phyloP scores from a whole-genome alignment of 2,329 filamentous ascomycete genomes.

The Penicillium sp. region DNA sequence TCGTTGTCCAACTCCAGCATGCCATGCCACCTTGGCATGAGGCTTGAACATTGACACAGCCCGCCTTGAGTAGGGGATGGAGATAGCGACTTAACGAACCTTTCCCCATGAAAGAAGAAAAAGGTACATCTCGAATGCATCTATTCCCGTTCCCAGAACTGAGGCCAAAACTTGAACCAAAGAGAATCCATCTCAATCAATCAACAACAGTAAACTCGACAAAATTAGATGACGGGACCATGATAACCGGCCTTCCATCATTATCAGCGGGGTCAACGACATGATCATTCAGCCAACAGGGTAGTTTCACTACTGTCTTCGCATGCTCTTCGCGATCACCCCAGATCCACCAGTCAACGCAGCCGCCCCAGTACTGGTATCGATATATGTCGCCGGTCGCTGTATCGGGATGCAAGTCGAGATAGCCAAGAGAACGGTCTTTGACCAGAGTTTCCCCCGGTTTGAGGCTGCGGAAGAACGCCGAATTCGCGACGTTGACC shows the following conservation, averaged over 20 bases:
- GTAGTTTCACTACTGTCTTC: constrained; percentile 8
- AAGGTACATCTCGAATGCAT: too few relatives aligned
- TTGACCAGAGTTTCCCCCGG: neutral
- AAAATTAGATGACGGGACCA: neutral
- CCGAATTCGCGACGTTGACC: neutral
- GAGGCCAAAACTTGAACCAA: neutral
- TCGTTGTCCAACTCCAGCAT: too few relatives aligned
- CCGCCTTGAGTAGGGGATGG: too few relatives aligned
- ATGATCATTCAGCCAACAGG: constrained; percentile 7
- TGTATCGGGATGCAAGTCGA: neutral
- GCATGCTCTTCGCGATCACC: constrained; percentile 6
- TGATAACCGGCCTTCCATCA: constrained; percentile 7
- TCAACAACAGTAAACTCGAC: neutral
- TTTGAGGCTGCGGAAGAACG: neutral
- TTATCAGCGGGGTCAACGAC: constrained; percentile 10
- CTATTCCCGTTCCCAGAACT: too few relatives aligned
- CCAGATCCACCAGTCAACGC: constrained; percentile 9
- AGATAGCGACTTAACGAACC: too few relatives aligned
- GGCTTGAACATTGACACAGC: too few relatives aligned
- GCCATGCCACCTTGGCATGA: too few relatives aligned
- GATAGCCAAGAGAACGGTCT: neutral
- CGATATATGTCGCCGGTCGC: constrained; percentile 9
- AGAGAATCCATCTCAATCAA: neutral
- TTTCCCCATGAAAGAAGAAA: too few relatives aligned
- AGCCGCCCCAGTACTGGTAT: constrained; percentile 8